Base-by-base conservation (phyloP, 1,139 yeast genomes). In the Geotrichum aggregatum region DNA sequence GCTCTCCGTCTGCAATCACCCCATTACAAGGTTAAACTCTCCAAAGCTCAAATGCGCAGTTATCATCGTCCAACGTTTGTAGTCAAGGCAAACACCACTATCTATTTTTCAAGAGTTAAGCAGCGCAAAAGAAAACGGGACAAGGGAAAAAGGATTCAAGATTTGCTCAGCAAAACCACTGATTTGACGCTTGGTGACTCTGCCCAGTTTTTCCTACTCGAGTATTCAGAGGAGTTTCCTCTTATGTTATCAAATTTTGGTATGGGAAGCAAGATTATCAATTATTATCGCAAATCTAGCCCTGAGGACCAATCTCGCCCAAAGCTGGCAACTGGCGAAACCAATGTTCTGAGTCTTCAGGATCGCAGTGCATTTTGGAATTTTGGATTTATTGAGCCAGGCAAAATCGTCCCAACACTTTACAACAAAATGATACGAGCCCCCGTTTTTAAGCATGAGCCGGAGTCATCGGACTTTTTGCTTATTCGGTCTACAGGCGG, bases 351-450 rank as follows among this genome's bases (percentile, higher is more conserved):
- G 40, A 97, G 97, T 18, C 88, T 87, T 1, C 96, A 89, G 64
- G 99, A 94, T 68, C 78, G 95, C 61, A 87, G 96, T 10, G 98
- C 99, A 13, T 94, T 92, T 66, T 94, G 98, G 98, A 92, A 91
- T 66, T 94, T 89, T 73, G 99, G 99, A 1, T 87, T 86, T 69
- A 98, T 94, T n/a, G 96, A 89, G 49, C 87, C 92, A 2, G 99
- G 98, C 2, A 88, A 85, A 61, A 81, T 88, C 55, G 97, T 91
- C 1, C 98, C 98, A 0, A 87, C 98, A 0, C 71, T 92, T 51
- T 94, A 94, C 71, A 94, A 92, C 66, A 86, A 89, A 61, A 83
- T 94, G 85, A 71, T 85, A 4, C 75, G 98, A 57, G 98, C 99
- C 0, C 98, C 99, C 0, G 79, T 92, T 2, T 92, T 88, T 72